Conservation (phyloP, 139 green algal genomes). For the Yamagishiella unicocca region DNA sequence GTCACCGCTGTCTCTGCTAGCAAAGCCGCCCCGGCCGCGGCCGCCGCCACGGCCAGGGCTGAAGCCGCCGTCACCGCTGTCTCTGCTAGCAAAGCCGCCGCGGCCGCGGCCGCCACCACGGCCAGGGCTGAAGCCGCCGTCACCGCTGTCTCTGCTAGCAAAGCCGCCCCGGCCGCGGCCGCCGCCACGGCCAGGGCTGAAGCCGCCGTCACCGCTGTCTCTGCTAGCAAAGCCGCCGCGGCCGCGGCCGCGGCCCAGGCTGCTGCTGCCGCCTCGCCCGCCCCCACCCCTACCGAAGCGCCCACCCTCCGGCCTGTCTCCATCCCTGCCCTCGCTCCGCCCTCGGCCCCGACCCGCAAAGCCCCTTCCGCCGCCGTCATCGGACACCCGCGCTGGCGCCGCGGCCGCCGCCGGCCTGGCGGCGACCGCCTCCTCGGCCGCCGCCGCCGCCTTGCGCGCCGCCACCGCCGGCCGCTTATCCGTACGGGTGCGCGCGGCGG, state of each 20-base stretch:
- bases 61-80: background rate
- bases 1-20: background rate
- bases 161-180: background rate
- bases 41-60: background rate
- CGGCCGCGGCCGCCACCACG: background rate
- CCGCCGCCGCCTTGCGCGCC: conserved; percentile 29
- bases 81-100: background rate
- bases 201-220: too few relatives aligned
- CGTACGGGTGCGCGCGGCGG: background rate
- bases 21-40: background rate
- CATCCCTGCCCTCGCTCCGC: background rate
- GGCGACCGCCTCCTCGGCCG: background rate
- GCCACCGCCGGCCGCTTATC: conserved; percentile 48
- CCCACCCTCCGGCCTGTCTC: background rate
- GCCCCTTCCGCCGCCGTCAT: background rate
- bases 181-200: background rate
- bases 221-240: background rate
- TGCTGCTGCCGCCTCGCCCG: background rate
- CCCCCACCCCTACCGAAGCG: background rate
- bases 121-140: background rate
- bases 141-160: background rate
- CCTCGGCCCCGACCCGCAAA: background rate
- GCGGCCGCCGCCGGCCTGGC: background rate
- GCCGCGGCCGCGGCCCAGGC: background rate
- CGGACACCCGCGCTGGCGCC: background rate